Base-by-base conservation (phyloP, 2,329 filamentous ascomycete species). In the Exophiala aquamarina region DNA sequence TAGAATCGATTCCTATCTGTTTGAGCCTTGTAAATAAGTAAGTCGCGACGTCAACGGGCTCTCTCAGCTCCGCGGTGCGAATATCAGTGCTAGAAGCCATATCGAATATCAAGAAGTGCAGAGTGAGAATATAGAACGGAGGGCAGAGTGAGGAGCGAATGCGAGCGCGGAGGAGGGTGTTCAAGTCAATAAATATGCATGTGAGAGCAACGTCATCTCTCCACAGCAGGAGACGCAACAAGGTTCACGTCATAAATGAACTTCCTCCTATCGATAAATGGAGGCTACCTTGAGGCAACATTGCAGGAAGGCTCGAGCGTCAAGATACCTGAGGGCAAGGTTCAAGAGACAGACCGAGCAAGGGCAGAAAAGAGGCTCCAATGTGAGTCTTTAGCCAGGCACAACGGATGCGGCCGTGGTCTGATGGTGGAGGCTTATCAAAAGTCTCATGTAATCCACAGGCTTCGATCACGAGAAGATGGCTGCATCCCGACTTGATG, bases 21-120 rank as follows among this genome's bases (percentile, higher is more conserved):
- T 70, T 63, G 9, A 78, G 66, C 39, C 75, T 67, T 21, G 66
- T 67, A 57, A 76, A 77, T 14, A 78, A 65, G 55, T 78, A 78
- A 47, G 76, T 69, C n/a, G 66, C 67, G 17, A 74, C 60, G 48
- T 73, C 69, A n/a, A 76, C 59, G 19, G 71, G 71, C 23, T 67
- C 63, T 47, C 66, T 64, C 37, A 75, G 67, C 57, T 72, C 70
- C 38, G 61, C 64, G 3, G 68, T 70, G 48, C 66, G 64, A 50
- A 74, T 71, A 55, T 73, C 70, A 26, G 34, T 20, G 9, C 28
- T 31, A 23, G 21, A 15, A 37, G 52, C 41, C 52, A 55, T 55
- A 21, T 33, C 39, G 23, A 15, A 14, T 35, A 35, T 11, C 18
- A 35, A 17, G 13, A 15, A 31, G 28, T 31, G 28, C n/a, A 31